Percentiles rank a stretch among this genome's conserved stretches.
Evolutionary conservation across 2,329 filamentous ascomycete genomes (phyloP).

Genomic region (Drechslerella dactyloides): DNA sequence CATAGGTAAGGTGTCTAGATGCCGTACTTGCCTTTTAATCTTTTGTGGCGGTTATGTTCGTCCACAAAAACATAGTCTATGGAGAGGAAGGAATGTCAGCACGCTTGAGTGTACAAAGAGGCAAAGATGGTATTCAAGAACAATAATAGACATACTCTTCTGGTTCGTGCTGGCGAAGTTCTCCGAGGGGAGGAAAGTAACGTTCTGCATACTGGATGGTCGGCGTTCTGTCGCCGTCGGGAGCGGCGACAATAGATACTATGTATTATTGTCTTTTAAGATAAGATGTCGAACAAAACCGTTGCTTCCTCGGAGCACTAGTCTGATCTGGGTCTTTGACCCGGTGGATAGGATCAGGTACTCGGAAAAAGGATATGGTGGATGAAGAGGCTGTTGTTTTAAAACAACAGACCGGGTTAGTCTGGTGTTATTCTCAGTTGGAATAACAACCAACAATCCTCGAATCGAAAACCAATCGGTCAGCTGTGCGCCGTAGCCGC

Average conservation of each 20-base stretch:
- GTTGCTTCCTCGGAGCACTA: too few species aligned
- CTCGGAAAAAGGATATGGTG: too few species aligned
- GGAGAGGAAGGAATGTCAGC: not conserved
- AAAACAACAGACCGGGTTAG: too few species aligned
- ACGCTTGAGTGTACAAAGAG: conserved; percentile 47
- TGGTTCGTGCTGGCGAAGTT: conserved; percentile 29
- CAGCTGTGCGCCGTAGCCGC: too few species aligned
- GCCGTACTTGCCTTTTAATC: conserved; percentile 74
- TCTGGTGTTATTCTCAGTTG: too few species aligned
- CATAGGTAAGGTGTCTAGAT: not conserved
- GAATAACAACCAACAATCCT: too few species aligned
- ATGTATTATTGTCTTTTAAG: not conserved
- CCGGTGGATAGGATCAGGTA: too few species aligned
- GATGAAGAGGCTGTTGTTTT: too few species aligned
- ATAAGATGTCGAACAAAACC: not conserved
- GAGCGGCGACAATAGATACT: conserved; percentile 1
- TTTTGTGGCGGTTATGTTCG: conserved; percentile 97
- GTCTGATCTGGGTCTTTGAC: too few species aligned
- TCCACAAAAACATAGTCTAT: conserved; percentile 98
- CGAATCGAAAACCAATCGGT: too few species aligned
- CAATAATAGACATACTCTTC: conserved; percentile 37
- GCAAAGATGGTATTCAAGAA: conserved; percentile 6
- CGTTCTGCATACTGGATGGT: conserved; percentile 54
- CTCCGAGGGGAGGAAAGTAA: conserved; percentile 53
- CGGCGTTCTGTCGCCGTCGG: conserved; percentile 13